These are phyloP conservation scores for Fraxinus quadrangulata DNA, from an alignment of 257 asterid species.

Conservation along the genomic window DNA sequence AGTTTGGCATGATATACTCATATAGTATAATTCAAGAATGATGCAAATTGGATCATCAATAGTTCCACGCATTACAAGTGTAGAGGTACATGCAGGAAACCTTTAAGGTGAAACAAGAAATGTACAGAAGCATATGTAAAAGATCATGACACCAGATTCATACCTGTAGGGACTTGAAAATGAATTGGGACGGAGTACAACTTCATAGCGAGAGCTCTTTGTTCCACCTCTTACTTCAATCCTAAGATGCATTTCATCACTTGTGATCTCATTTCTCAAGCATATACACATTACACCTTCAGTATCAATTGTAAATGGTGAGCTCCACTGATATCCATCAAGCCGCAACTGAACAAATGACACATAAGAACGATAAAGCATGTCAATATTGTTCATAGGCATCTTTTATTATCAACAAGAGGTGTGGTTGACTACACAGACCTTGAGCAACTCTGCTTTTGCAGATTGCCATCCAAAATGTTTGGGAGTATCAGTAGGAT, in stretches of 20 bases:
- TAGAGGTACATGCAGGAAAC: not conserved
- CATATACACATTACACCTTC: constrained; percentile 81
- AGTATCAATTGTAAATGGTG: constrained; percentile 66
- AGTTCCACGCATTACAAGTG: constrained; percentile 10
- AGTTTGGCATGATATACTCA: constrained; percentile 12
- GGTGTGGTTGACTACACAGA: constrained; percentile 35
- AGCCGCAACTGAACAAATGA: constrained; percentile 60
- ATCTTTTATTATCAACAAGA: constrained; percentile 20
- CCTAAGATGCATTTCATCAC: constrained; percentile 48
- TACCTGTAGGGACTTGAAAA: constrained; percentile 97
- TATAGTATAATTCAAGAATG: not conserved
- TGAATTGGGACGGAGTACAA: constrained; percentile 77
- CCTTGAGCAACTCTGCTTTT: constrained; percentile 82
- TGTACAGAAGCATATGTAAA: constrained; percentile 1
- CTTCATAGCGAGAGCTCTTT: constrained; percentile 74
- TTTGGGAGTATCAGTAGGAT: constrained; percentile 80
- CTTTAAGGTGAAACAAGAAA: not conserved
- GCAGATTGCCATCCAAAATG: constrained; percentile 78
- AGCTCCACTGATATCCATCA: constrained; percentile 88
- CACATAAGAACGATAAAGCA: constrained; percentile 28
- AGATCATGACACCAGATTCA: constrained; percentile 26
- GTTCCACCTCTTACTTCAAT: constrained; percentile 90
- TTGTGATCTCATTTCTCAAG: constrained; percentile 67
- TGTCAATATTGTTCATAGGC: constrained; percentile 22
- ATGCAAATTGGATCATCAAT: constrained; percentile 19